Conservation (phyloP, 2,329 filamentous ascomycete species). For the Trichoderma atroviride region DNA sequence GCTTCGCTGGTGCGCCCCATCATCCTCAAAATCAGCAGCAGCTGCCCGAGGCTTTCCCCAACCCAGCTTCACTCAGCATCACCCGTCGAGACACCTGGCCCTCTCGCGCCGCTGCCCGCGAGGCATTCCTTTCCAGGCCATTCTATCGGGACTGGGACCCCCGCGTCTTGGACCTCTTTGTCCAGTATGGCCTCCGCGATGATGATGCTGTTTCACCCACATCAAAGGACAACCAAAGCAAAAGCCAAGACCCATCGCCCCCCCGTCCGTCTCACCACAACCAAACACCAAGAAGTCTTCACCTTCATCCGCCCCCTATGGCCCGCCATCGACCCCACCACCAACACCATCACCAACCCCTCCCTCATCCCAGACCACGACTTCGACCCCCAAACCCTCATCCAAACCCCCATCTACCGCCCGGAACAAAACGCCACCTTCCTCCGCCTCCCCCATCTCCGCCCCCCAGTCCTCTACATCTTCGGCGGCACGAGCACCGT, state of each 20-base stretch:
- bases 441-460: conserved; percentile 58
- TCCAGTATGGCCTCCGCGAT: conserved; percentile 75
- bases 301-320: conserved; percentile 69
- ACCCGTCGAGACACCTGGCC: conserved; percentile 82
- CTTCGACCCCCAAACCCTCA: conserved; percentile 43
- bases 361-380: conserved; percentile 55
- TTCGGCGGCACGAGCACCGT: conserved; percentile 65
- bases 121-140: conserved; percentile 61
- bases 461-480: conserved; percentile 69
- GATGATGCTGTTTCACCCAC: conserved; percentile 46
- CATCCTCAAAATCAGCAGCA: conserved; percentile 30
- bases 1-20: conserved; percentile 39
- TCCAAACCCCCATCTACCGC: conserved; percentile 64
- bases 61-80: conserved; percentile 64
- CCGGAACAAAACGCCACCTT: conserved; percentile 63
- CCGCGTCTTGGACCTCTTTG: conserved; percentile 66
- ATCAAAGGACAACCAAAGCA: conserved; percentile 23
- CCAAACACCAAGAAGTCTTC: conserved; percentile 79
- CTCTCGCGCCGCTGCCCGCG: conserved; percentile 67
- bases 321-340: conserved; percentile 45
- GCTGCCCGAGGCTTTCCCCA: conserved; percentile 34
- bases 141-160: conserved; percentile 86
- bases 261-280: conserved; percentile 73
- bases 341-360: conserved; percentile 45
- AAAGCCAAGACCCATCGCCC: conserved; percentile 33